Conservation (phyloP, 2,329 filamentous ascomycete species). For the Epichloe gansuensis region DNA sequence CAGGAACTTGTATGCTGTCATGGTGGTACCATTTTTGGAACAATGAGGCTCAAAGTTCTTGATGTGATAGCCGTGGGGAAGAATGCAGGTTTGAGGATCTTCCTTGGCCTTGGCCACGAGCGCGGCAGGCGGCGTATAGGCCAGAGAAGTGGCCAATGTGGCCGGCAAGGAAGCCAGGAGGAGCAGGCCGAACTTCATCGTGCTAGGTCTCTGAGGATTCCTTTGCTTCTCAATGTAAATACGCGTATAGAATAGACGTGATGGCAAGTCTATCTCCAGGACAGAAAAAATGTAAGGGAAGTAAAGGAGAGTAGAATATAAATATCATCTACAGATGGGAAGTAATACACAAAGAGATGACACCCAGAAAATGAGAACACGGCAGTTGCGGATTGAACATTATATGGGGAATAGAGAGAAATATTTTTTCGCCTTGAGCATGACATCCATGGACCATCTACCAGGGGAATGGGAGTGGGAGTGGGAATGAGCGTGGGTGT, state of each 20-base stretch:
- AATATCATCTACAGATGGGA: background rate
- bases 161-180: conserved; percentile 8
- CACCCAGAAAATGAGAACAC: background rate
- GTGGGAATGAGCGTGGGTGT: background rate
- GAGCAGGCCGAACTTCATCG: conserved; percentile 6
- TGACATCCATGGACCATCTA: no score
- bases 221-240: background rate
- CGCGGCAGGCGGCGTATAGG: conserved; percentile 16
- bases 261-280: background rate
- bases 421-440: no score
- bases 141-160: conserved; percentile 11
- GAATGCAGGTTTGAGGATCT: conserved; percentile 18
- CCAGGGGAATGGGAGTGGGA: background rate
- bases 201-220: background rate
- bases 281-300: background rate
- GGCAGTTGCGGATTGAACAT: background rate
- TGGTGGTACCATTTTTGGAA: conserved; percentile 21
- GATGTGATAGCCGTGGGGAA: conserved; percentile 28
- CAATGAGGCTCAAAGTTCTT: conserved; percentile 23
- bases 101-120: conserved; percentile 15
- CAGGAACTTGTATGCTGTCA: conserved; percentile 25
- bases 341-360: background rate
- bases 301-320: background rate
- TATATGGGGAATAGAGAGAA: background rate
- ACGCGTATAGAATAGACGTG: background rate